A percentile compares a stretch with the other conserved stretches of the same genome.
Conservation (phyloP, 2,329 filamentous ascomycete genomes). For the Pyricularia pennisetigena region DNA sequence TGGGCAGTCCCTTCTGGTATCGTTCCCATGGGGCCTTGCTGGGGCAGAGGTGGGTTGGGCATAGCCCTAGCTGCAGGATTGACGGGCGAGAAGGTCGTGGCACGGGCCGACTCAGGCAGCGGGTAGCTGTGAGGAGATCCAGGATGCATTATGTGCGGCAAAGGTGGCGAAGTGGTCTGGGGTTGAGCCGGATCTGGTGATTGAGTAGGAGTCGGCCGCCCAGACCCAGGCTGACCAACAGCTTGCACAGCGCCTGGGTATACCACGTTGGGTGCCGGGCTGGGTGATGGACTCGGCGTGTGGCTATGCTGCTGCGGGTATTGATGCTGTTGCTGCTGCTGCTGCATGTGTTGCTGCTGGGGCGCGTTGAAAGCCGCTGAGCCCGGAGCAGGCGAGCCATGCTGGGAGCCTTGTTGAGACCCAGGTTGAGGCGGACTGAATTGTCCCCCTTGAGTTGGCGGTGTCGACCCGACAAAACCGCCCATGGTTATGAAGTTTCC, state of each 20-base stretch:
- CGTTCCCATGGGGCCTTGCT: background rate
- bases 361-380: background rate
- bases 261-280: background rate
- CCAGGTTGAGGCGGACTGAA: background rate
- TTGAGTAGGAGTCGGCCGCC: background rate
- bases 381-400: background rate
- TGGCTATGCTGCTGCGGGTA: background rate
- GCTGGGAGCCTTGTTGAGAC: background rate
- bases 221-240: background rate
- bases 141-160: conserved; percentile 11
- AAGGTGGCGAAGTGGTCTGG: background rate
- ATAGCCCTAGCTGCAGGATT: conserved; percentile 9
- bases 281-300: background rate
- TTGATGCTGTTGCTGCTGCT: background rate
- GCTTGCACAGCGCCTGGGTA: background rate
- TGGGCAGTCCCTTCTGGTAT: background rate
- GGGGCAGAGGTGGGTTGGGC: conserved; percentile 8
- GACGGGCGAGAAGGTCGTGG: conserved; percentile 11
- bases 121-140: conserved; percentile 11
- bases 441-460: background rate
- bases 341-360: background rate
- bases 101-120: conserved; percentile 9
- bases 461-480: background rate
- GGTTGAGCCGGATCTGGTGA: background rate
- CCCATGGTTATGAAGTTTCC: background rate